A percentile compares a stretch with the other conserved stretches of the same genome.
These are phyloP conservation scores for Sesbania bispinosa DNA, from an alignment of 306 rosid genomes.

Conservation along the genomic window DNA sequence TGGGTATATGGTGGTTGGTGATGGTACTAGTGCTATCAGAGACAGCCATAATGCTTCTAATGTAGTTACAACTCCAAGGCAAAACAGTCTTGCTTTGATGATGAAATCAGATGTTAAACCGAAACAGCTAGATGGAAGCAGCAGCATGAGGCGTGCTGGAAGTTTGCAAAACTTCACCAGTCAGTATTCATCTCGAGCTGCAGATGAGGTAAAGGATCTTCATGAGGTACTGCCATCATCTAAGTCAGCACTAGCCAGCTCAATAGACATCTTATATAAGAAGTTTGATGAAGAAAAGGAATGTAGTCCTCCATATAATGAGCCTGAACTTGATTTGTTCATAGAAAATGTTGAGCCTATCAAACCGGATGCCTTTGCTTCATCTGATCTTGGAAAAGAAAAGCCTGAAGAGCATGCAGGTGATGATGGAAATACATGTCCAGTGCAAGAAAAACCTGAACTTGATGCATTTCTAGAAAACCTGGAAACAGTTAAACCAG, in stretches of 20 bases:
- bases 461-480: slow-evolving; percentile 36
- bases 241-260: slow-evolving; percentile 57
- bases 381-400: slow-evolving; percentile 40
- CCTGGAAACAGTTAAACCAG: slow-evolving; percentile 30
- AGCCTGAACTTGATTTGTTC: slow-evolving; percentile 35
- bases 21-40: slow-evolving; percentile 40
- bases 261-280: slow-evolving; percentile 51
- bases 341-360: slow-evolving; percentile 40
- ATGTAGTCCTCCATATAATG: slow-evolving; percentile 22
- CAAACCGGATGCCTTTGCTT: slow-evolving; percentile 34
- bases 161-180: slow-evolving; percentile 40
- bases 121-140: slow-evolving; percentile 50
- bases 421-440: slow-evolving; percentile 36
- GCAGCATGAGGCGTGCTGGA: slow-evolving; percentile 32
- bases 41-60: slow-evolving; percentile 37
- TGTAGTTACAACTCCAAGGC: slow-evolving; percentile 36
- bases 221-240: slow-evolving; percentile 66
- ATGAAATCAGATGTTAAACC: slow-evolving; percentile 38
- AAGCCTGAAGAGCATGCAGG: slow-evolving; percentile 18
- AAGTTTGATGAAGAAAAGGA: slow-evolving; percentile 63
- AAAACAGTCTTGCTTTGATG: slow-evolving; percentile 35
- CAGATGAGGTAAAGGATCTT: slow-evolving; percentile 64
- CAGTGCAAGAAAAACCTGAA: slow-evolving; percentile 41
- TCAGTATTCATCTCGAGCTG: slow-evolving; percentile 28
- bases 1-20: slow-evolving; percentile 64